A percentile compares a stretch with the other conserved stretches of the same genome.
These are phyloP conservation scores for Paecilomyces niveus DNA, from an alignment of 2,329 filamentous ascomycete species.

Conservation along the genomic window DNA sequence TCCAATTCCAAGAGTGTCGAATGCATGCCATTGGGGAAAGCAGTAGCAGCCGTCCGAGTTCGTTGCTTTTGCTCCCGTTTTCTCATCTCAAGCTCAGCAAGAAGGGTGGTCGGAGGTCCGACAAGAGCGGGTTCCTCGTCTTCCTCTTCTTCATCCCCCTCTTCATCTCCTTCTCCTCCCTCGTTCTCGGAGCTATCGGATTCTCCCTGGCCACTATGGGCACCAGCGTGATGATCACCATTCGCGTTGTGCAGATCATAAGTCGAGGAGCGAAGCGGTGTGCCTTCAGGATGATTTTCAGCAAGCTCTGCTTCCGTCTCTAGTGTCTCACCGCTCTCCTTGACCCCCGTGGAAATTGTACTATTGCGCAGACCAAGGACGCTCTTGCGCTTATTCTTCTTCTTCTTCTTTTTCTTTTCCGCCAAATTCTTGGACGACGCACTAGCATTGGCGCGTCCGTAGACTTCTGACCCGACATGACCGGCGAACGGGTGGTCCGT, in stretches of 20 bases:
- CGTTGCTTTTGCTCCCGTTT: slow-evolving; percentile 82
- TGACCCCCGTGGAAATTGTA: slow-evolving; percentile 11
- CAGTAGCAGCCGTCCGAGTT: slow-evolving; percentile 59
- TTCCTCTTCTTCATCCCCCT: slow-evolving; percentile 41
- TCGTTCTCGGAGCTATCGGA: slow-evolving; percentile 17
- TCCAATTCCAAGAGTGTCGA: slow-evolving; percentile 87
- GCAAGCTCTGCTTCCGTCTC: slow-evolving; percentile 12
- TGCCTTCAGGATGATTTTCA: slow-evolving; percentile 12
- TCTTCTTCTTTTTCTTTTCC: slow-evolving; percentile 24
- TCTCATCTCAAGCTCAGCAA: slow-evolving; percentile 85
- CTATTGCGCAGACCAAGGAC: slow-evolving; percentile 16
- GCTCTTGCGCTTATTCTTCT: slow-evolving; percentile 22
- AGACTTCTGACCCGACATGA: slow-evolving; percentile 66
- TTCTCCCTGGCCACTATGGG: slow-evolving; percentile 15
- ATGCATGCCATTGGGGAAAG: slow-evolving; percentile 71
- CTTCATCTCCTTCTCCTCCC: slow-evolving; percentile 41
- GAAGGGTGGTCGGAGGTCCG: slow-evolving; percentile 76
- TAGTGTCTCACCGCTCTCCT: slow-evolving; percentile 6
- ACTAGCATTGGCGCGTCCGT: slow-evolving; percentile 45
- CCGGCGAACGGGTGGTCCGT: slow-evolving; percentile 82
- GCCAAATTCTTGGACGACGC: slow-evolving; percentile 14
- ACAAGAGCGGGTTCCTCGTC: slow-evolving; percentile 44
- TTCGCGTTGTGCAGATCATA: slow-evolving; percentile 8
- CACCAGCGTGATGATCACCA: slow-evolving; percentile 9
- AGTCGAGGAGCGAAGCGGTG: slow-evolving; percentile 8